Evolutionary conservation across 441 rosid genomes (phyloP).

Genomic region (Pelargonium fulgidum): DNA sequence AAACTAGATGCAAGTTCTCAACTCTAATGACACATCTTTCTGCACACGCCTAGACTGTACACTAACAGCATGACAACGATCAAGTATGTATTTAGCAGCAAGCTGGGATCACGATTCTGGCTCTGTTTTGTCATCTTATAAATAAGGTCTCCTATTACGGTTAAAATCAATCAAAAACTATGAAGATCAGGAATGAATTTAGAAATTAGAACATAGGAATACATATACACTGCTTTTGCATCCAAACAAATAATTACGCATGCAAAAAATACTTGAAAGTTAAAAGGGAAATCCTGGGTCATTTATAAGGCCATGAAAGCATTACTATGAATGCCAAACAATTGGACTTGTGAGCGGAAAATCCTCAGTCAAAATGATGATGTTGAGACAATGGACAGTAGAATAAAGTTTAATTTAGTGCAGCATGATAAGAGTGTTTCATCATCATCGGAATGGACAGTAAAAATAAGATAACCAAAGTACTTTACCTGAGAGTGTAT

Average conservation of each 20-base stretch:
- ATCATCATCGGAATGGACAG: not conserved
- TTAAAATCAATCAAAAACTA: not conserved
- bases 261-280: not conserved
- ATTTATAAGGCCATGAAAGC: not conserved
- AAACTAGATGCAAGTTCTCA: not conserved
- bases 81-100: not conserved
- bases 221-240: not conserved
- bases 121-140: not conserved
- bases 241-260: not conserved
- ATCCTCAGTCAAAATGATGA: slow-evolving; percentile 2
- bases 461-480: not conserved
- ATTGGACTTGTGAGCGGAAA: too few relatives aligned
- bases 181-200: not conserved
- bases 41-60: not conserved
- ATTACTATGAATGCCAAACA: not conserved
- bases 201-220: not conserved
- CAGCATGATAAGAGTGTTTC: slow-evolving; percentile 1
- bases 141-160: not conserved
- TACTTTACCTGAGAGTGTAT: slow-evolving; percentile 53
- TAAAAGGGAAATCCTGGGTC: not conserved
- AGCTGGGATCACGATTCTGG: not conserved
- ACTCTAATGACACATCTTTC: not conserved
- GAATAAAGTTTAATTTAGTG: not conserved
- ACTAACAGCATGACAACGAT: not conserved
- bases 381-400: not conserved